Conservation (phyloP, 768 basidiomycete genomes). For the Rhizopogon sp. region DNA sequence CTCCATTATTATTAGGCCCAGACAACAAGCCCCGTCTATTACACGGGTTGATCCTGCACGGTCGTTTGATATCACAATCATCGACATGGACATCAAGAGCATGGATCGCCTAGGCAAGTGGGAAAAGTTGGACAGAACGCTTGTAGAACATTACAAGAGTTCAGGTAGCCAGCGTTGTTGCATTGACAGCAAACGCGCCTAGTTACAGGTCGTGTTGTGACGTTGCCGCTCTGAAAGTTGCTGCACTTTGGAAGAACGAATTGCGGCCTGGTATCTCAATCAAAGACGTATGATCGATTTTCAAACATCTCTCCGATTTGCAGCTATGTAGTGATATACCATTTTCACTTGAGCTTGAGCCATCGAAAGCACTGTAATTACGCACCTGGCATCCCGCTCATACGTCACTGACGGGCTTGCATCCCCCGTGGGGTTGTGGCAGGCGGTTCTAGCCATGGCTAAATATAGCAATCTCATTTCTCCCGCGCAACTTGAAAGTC, state of each 20-base stretch:
- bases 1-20: conserved; percentile 54
- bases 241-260: neutral
- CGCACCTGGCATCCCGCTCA: no score
- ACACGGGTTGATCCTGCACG: neutral
- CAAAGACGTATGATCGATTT: no score
- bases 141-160: conserved; percentile 43
- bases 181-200: conserved; percentile 7
- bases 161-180: conserved; percentile 12
- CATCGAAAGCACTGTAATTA: no score
- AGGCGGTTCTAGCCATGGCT: no score
- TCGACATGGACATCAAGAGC: conserved; percentile 85
- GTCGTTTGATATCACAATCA: conserved; percentile 39
- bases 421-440: no score
- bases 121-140: conserved; percentile 66
- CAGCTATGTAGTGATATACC: no score
- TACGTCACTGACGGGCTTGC: no score
- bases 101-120: conserved; percentile 61
- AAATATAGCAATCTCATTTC: no score
- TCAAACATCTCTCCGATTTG: no score
- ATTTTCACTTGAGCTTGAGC: no score
- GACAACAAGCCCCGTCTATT: neutral
- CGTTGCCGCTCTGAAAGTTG: neutral
- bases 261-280: no score
- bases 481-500: no score
- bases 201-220: neutral